Conservation (phyloP, 805 yeast genomes). For the Ogataea angusta region DNA sequence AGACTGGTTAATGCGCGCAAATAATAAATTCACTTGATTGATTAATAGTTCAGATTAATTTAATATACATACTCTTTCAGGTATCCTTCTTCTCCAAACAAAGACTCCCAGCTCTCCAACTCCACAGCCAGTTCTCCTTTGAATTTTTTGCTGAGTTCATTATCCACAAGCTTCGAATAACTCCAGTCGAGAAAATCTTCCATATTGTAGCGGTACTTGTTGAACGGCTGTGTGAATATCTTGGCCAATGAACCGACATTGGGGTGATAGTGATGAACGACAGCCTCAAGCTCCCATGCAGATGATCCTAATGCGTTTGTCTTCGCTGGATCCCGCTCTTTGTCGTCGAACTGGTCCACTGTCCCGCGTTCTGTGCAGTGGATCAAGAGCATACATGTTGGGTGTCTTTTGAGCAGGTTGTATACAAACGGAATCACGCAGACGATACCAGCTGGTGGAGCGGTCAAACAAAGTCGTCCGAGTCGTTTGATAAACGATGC, state of each 20-base stretch:
- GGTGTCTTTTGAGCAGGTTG: slow-evolving; percentile 86
- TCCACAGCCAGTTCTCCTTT: slow-evolving; percentile 78
- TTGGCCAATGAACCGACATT: slow-evolving; percentile 90
- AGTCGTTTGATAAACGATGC: slow-evolving; percentile 88
- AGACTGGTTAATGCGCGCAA: slow-evolving; percentile 18
- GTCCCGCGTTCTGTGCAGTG: slow-evolving; percentile 50
- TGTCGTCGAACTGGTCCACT: slow-evolving; percentile 63
- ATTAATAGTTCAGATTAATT: not conserved
- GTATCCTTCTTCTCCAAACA: slow-evolving; percentile 35
- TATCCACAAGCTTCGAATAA: slow-evolving; percentile 60
- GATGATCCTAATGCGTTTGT: slow-evolving; percentile 83
- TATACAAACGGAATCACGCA: slow-evolving; percentile 87
- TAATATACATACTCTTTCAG: slow-evolving; percentile 20
- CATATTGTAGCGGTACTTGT: slow-evolving; percentile 79
- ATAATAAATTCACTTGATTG: not conserved
- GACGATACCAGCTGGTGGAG: slow-evolving; percentile 88
- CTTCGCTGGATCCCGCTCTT: slow-evolving; percentile 69
- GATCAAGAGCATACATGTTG: slow-evolving; percentile 86
- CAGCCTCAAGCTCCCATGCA: slow-evolving; percentile 85
- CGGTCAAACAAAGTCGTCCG: slow-evolving; percentile 67
- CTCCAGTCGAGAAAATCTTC: slow-evolving; percentile 96
- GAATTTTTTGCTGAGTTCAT: slow-evolving; percentile 61
- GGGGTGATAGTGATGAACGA: slow-evolving; percentile 83
- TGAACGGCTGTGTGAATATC: slow-evolving; percentile 85
- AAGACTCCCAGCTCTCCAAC: slow-evolving; percentile 49